Percentiles rank a stretch among this genome's conserved stretches.
Conservation (phyloP, 2,329 filamentous ascomycete genomes). For the Colletotrichum tropicale region DNA sequence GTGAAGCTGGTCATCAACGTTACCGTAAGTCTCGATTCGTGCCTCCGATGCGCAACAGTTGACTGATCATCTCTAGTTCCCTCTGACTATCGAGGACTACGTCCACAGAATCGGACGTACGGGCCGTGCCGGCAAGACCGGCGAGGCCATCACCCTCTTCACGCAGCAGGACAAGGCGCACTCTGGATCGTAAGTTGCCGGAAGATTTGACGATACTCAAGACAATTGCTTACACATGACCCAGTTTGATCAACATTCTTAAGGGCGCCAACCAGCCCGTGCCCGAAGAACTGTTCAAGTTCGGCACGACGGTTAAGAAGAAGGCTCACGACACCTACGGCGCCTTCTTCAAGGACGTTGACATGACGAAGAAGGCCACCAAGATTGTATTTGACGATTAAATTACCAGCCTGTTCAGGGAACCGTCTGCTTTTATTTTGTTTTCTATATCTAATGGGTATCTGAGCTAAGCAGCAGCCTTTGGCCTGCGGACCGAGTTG, state of each 20-base stretch:
- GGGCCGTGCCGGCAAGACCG: conserved; percentile 88
- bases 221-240: conserved; percentile 22
- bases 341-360: conserved; percentile 91
- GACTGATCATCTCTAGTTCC: conserved; percentile 62
- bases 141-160: conserved; percentile 90
- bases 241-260: conserved; percentile 88
- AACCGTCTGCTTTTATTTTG: background rate
- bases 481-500: conserved; percentile 38
- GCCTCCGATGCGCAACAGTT: background rate
- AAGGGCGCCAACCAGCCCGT: conserved; percentile 91
- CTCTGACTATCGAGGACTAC: conserved; percentile 94
- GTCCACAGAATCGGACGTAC: conserved; percentile 97
- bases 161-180: conserved; percentile 93
- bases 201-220: background rate
- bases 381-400: conserved; percentile 86
- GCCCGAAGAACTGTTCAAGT: conserved; percentile 90
- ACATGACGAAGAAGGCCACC: conserved; percentile 80
- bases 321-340: conserved; percentile 96
- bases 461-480: conserved; percentile 20
- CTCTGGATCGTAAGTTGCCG: conserved; percentile 77
- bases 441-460: background rate
- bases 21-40: conserved; percentile 56
- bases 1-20: conserved; percentile 96
- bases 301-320: conserved; percentile 98
- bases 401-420: background rate